These are phyloP conservation scores for Tolypocladium inflatum DNA, from an alignment of 2,329 filamentous ascomycete genomes.

Conservation along the genomic window DNA sequence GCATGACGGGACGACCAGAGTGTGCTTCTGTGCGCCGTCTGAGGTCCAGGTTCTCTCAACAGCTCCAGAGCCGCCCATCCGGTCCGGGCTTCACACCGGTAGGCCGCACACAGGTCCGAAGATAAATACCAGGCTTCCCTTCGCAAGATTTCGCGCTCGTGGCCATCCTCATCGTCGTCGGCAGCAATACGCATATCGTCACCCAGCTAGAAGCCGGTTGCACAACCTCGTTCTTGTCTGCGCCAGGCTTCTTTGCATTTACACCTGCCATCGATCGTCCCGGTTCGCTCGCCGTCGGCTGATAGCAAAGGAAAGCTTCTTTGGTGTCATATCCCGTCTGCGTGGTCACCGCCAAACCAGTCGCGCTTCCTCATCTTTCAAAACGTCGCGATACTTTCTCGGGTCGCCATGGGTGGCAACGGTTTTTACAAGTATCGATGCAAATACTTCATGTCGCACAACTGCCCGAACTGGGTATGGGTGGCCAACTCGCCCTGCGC, in stretches of 20 bases:
- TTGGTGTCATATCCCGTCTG: background rate
- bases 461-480: slow-evolving; percentile 46
- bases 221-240: background rate
- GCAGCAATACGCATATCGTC: background rate
- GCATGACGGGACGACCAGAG: background rate
- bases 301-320: background rate
- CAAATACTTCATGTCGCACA: slow-evolving; percentile 43
- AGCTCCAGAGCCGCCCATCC: background rate
- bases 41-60: background rate
- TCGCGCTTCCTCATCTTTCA: background rate
- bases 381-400: background rate
- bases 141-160: background rate
- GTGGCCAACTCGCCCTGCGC: slow-evolving; percentile 40
- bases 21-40: background rate
- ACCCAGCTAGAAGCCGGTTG: background rate
- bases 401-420: slow-evolving; percentile 18
- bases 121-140: background rate
- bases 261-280: background rate
- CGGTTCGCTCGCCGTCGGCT: background rate
- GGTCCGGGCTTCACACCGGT: background rate
- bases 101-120: background rate
- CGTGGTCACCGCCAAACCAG: background rate
- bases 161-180: background rate
- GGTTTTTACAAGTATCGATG: slow-evolving; percentile 45
- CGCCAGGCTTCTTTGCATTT: background rate